Base-by-base conservation (phyloP, 1,139 yeast genomes). In the Debaryomycetaceae sp. region DNA sequence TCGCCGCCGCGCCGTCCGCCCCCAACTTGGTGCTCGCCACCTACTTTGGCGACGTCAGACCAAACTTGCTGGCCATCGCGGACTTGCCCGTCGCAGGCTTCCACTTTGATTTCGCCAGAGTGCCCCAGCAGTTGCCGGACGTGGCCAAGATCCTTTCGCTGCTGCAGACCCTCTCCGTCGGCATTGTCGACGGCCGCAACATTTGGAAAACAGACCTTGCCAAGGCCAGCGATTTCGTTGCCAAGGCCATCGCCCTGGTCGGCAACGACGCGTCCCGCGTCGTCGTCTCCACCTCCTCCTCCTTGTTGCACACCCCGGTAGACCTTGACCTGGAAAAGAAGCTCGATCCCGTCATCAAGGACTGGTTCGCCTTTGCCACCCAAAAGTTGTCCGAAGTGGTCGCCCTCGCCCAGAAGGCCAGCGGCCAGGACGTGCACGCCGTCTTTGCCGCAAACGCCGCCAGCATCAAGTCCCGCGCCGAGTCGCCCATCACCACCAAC, bases 101-200 rank as follows among this genome's bases (percentile, higher is more conserved):
- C 81, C 98, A 90, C 74, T 83, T 82, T 56, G 98, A 90, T 70
- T 83, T 85, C 49, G 92, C 77, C 59, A 86, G 96, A 74, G 82
- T 77, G 46, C 95, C 98, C 52, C 95, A 82, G 62, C 98, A 90
- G 73, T 77, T 90, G 44, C 90, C 85, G 33, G 83, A 76, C 34
- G 94, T 83, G 49, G 64, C 73, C 38, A 64, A 73, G 35, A 68
- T 80, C 51, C 65, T 87, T 39, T 54, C 68, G 41, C 70, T 76
- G 47, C 47, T 51, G 38, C 95, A 90, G 71, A 64, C 71, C 41
- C 72, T 90, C 55, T 87, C 97, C 41, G 95, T 80, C 43, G 98
- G 98, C 82, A 75, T 90, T 49, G 90, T 90, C 51, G 93, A 85
- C 51, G 98, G 98, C 68, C 86, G 98, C 77, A 90, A 90, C 77